Conservation (phyloP, 164 flowering plant species). For the Magnolia changhungtana region DNA sequence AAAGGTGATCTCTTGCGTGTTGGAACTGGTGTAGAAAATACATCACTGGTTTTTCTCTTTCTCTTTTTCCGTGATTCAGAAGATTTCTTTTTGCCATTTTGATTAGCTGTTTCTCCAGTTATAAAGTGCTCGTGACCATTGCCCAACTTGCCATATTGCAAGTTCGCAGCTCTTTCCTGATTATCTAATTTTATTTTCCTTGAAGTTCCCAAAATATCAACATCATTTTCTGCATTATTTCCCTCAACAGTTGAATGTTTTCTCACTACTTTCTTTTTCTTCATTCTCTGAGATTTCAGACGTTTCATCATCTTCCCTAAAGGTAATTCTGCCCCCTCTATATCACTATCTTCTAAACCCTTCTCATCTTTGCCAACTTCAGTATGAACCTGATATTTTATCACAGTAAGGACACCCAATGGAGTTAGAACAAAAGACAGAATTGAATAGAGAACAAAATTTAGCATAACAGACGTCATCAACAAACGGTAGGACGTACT, state of each 20-base stretch:
- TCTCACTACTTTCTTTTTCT: slow-evolving; percentile 44
- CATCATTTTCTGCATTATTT: slow-evolving; percentile 41
- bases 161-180: slow-evolving; percentile 33
- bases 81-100: slow-evolving; percentile 16
- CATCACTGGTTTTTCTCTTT: slow-evolving; percentile 38
- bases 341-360: slow-evolving; percentile 43
- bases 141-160: slow-evolving; percentile 39
- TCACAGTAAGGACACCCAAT: slow-evolving; percentile 8
- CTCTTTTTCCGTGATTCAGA: slow-evolving; percentile 35
- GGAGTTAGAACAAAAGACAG: slow-evolving; percentile 6
- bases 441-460: no score
- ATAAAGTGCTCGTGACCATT: slow-evolving; percentile 41
- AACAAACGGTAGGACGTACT: no score
- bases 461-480: no score
- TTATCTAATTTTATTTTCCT: slow-evolving; percentile 74
- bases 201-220: slow-evolving; percentile 80
- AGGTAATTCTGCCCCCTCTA: slow-evolving; percentile 79
- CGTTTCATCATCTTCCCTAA: slow-evolving; percentile 68
- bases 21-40: slow-evolving; percentile 35
- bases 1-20: slow-evolving; percentile 58
- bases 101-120: slow-evolving; percentile 24
- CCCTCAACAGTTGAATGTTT: slow-evolving; percentile 32
- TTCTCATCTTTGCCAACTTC: slow-evolving; percentile 41
- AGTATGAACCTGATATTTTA: slow-evolving; percentile 37
- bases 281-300: slow-evolving; percentile 55